phyloP scores from a whole-genome alignment of 1,139 yeast species.

The Blastobotrys raffinosifermentans region DNA sequence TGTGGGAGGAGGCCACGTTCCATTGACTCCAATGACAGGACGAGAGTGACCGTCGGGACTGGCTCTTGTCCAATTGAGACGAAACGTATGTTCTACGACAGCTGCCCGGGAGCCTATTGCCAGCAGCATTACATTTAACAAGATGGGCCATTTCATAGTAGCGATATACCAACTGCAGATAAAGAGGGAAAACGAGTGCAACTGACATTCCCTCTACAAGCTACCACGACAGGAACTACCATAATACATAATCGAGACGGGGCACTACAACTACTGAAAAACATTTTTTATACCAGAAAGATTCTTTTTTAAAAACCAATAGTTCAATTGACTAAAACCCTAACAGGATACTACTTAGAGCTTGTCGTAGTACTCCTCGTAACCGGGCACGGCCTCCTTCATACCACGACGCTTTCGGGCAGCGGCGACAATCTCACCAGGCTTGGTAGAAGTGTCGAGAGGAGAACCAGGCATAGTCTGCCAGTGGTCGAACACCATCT shows the following conservation, averaged over 20 bases:
- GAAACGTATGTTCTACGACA: constrained; percentile 61
- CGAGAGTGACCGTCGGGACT: constrained; percentile 77
- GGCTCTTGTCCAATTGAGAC: constrained; percentile 64
- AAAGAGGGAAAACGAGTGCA: too few species aligned
- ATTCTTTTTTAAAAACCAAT: too few species aligned
- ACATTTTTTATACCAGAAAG: too few species aligned
- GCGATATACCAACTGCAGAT: too few species aligned
- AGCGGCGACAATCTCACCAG: constrained; percentile 85
- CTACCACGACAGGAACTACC: too few species aligned
- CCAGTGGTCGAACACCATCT: constrained; percentile 99
- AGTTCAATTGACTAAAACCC: too few species aligned
- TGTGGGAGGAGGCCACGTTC: constrained; percentile 80
- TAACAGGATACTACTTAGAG: too few species aligned
- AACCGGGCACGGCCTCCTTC: constrained; percentile 97
- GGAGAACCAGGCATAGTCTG: constrained; percentile 86
- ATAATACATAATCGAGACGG: too few species aligned
- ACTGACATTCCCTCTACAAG: too few species aligned
- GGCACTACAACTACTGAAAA: too few species aligned
- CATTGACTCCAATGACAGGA: constrained; percentile 72
- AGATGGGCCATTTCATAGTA: too few species aligned
- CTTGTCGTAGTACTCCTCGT: constrained; percentile 99
- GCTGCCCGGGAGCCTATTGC: constrained; percentile 34
- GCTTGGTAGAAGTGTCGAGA: constrained; percentile 85
- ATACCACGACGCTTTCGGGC: constrained; percentile 97
- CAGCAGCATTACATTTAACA: too few species aligned